A percentile compares a stretch with the other conserved stretches of the same genome.
Evolutionary conservation across 441 rosid species (phyloP).

Genomic region (Populus tomentosa): DNA sequence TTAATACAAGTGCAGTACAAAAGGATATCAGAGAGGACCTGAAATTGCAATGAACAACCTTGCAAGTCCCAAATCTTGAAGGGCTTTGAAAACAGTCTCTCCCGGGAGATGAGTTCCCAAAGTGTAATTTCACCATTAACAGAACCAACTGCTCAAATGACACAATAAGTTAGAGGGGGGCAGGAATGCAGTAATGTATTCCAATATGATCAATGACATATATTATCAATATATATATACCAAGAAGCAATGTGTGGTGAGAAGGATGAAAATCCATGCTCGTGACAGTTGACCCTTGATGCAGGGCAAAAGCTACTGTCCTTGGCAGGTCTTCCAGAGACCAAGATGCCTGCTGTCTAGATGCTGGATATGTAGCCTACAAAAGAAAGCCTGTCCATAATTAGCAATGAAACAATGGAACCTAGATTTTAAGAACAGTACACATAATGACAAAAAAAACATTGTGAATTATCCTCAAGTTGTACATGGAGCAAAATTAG

Average conservation of each 20-base stretch:
- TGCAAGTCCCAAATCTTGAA: slow-evolving; percentile 70
- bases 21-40: slow-evolving; percentile 38
- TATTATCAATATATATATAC: slow-evolving; percentile 28
- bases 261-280: slow-evolving; percentile 94
- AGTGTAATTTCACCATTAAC: slow-evolving; percentile 72
- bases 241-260: slow-evolving; percentile 64
- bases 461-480: slow-evolving; percentile 14
- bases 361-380: slow-evolving; percentile 65
- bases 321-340: slow-evolving; percentile 81
- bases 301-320: slow-evolving; percentile 60
- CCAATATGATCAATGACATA: neutral
- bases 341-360: slow-evolving; percentile 56
- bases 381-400: slow-evolving; percentile 15
- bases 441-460: slow-evolving; percentile 17
- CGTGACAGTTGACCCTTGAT: slow-evolving; percentile 63
- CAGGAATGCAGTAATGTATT: neutral
- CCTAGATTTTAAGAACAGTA: neutral
- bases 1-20: neutral
- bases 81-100: slow-evolving; percentile 64
- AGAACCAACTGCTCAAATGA: slow-evolving; percentile 68
- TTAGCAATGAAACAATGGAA: slow-evolving; percentile 2
- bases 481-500: slow-evolving; percentile 1
- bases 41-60: slow-evolving; percentile 47
- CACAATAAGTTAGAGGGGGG: slow-evolving; percentile 22
- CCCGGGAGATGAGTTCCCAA: slow-evolving; percentile 69